A percentile compares a stretch with the other conserved stretches of the same genome.
Evolutionary conservation across 2,329 filamentous ascomycete genomes (phyloP).

Genomic region (Diaporthe aspalathi): DNA sequence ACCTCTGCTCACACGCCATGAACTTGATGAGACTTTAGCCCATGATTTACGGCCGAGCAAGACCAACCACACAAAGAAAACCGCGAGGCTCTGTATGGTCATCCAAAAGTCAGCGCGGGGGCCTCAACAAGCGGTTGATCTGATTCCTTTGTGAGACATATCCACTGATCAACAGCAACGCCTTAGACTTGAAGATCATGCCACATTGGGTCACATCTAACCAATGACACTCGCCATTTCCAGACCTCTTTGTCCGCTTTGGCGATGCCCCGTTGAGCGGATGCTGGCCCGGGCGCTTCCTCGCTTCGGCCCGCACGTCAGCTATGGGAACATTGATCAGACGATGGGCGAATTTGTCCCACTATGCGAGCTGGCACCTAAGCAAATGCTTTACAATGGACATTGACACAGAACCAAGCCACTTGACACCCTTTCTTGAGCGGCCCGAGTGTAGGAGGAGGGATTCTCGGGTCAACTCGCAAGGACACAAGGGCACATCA

Average conservation of each 20-base stretch:
- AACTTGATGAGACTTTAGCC: neutral
- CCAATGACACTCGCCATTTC: neutral
- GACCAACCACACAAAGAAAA: neutral
- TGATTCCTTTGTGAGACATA: slow-evolving; percentile 24
- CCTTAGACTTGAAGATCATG: neutral
- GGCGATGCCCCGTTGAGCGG: too few relatives aligned
- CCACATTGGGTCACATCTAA: neutral
- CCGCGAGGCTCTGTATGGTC: neutral
- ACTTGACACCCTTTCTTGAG: too few relatives aligned
- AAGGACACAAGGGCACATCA: too few relatives aligned
- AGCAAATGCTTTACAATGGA: neutral
- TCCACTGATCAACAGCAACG: neutral
- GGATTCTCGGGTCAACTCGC: too few relatives aligned
- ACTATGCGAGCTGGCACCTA: neutral
- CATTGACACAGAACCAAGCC: accelerated
- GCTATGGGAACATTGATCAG: neutral
- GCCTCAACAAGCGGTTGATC: neutral
- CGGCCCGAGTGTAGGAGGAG: too few relatives aligned
- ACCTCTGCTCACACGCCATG: neutral
- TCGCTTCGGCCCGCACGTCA: slow-evolving; percentile 7
- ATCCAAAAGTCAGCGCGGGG: too few relatives aligned
- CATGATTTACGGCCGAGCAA: neutral
- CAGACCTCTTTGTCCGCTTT: neutral
- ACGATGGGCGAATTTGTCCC: neutral
- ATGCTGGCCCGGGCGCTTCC: neutral